A percentile compares a stretch with the other conserved stretches of the same genome.
Evolutionary conservation across 192 early-diverging fungal genomes (phyloP).

Genomic region (Neocallimastix lanati): DNA sequence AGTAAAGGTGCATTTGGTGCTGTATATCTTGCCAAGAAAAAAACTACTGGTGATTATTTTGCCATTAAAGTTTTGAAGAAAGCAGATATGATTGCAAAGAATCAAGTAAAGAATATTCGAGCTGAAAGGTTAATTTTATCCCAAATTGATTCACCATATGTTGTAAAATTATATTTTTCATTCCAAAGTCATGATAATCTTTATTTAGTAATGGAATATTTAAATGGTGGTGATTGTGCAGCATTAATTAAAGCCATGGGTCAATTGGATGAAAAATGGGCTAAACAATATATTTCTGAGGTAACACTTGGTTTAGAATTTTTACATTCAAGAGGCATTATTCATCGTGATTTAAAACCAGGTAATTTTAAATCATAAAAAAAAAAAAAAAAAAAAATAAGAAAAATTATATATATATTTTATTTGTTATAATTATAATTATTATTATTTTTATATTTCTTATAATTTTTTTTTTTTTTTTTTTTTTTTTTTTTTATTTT

Average conservation of each 20-base stretch:
- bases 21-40: conserved; percentile 69
- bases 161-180: conserved; percentile 64
- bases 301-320: conserved; percentile 65
- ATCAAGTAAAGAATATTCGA: conserved; percentile 79
- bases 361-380: conserved; percentile 5
- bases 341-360: conserved; percentile 45
- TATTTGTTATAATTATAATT: background rate
- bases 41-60: conserved; percentile 65
- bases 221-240: conserved; percentile 80
- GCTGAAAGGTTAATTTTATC: conserved; percentile 76
- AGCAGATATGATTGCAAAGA: conserved; percentile 78
- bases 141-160: conserved; percentile 68
- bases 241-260: conserved; percentile 57
- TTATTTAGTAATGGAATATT: conserved; percentile 74
- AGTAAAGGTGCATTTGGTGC: conserved; percentile 79
- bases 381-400: no score
- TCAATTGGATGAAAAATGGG: conserved; percentile 61
- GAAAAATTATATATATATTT: conserved; percentile 3
- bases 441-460: no score
- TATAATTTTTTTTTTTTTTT: conserved; percentile 6
- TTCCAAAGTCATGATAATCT: conserved; percentile 72
- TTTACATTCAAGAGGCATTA: conserved; percentile 54
- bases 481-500: background rate
- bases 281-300: conserved; percentile 65
- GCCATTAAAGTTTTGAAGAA: conserved; percentile 77